These are phyloP conservation scores for Cryoendolithus antarcticus DNA, from an alignment of 2,329 filamentous ascomycete species.

Conservation along the genomic window DNA sequence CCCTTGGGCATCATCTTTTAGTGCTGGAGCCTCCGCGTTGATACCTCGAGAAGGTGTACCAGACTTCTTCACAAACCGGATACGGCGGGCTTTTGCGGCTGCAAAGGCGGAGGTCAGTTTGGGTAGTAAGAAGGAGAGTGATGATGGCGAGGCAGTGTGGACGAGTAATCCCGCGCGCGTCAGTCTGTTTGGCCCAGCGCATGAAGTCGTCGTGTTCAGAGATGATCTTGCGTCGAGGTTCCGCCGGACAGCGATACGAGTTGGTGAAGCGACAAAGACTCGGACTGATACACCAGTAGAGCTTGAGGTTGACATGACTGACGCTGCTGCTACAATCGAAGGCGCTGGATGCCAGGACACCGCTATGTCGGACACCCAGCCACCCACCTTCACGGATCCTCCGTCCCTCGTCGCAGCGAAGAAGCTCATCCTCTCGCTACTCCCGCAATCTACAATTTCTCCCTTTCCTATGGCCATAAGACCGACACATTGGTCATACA, in stretches of 20 bases:
- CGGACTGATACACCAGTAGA: constrained; percentile 18
- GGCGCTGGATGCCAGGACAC: not conserved
- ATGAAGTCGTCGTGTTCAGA: constrained; percentile 76
- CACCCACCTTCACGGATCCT: no score
- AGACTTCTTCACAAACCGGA: constrained; percentile 76
- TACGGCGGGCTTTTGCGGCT: constrained; percentile 66
- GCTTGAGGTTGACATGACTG: not conserved
- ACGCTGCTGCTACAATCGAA: not conserved
- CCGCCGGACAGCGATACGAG: constrained; percentile 60
- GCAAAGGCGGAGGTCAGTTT: constrained; percentile 55
- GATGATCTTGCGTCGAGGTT: constrained; percentile 77
- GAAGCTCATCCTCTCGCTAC: constrained; percentile 67
- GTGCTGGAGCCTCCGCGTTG: constrained; percentile 57
- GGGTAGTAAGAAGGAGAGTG: constrained; percentile 36
- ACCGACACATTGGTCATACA: constrained; percentile 83
- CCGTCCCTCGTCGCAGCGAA: constrained; percentile 15
- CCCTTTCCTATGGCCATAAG: constrained; percentile 72
- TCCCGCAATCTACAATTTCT: constrained; percentile 80
- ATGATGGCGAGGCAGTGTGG: constrained; percentile 68
- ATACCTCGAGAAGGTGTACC: constrained; percentile 64
- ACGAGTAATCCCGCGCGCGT: constrained; percentile 76
- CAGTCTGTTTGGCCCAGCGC: constrained; percentile 71
- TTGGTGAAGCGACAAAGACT: constrained; percentile 40
- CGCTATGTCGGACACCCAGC: constrained; percentile 10
- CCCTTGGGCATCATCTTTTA: constrained; percentile 85